A percentile compares a stretch with the other conserved stretches of the same genome.
Conservation (phyloP, 768 basidiomycete genomes). For the Pulveroboletus sp. region DNA sequence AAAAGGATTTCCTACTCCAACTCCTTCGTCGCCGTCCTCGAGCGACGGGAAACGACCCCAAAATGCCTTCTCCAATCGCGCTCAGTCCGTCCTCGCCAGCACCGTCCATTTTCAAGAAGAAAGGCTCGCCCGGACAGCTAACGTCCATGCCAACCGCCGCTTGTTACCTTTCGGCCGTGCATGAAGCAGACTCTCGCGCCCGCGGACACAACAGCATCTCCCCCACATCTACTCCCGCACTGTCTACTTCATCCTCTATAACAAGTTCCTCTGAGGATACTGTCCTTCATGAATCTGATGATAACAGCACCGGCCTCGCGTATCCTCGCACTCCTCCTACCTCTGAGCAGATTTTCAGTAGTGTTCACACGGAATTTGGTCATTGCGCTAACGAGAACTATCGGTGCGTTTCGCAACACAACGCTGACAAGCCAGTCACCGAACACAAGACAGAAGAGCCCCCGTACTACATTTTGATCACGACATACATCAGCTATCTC, state of each 20-base stretch:
- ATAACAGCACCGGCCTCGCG: conserved; percentile 52
- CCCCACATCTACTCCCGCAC: conserved; percentile 62
- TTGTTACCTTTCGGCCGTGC: conserved; percentile 57
- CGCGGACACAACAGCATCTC: conserved; percentile 43
- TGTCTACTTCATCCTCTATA: conserved; percentile 70
- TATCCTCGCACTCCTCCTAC: conserved; percentile 67
- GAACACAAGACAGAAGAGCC: conserved; percentile 74
- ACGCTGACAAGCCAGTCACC: conserved; percentile 40
- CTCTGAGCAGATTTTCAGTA: conserved; percentile 72
- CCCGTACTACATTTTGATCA: conserved; percentile 86
- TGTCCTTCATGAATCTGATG: conserved; percentile 51
- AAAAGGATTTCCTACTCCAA: not conserved
- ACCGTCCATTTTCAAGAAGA: conserved; percentile 61
- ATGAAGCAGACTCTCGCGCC: conserved; percentile 64
- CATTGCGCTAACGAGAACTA: conserved; percentile 77
- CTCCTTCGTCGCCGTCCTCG: conserved; percentile 13
- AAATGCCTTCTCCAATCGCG: conserved; percentile 62
- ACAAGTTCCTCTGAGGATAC: conserved; percentile 69
- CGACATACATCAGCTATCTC: conserved; percentile 91
- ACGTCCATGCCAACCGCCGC: conserved; percentile 48
- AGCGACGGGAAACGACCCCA: conserved; percentile 4
- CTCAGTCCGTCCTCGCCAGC: conserved; percentile 46
- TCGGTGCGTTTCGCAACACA: conserved; percentile 64
- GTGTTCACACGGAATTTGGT: conserved; percentile 88
- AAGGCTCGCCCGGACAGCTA: conserved; percentile 35